Conservation (phyloP, 2,329 filamentous ascomycete species). For the Sarocladiaceae sp. region DNA sequence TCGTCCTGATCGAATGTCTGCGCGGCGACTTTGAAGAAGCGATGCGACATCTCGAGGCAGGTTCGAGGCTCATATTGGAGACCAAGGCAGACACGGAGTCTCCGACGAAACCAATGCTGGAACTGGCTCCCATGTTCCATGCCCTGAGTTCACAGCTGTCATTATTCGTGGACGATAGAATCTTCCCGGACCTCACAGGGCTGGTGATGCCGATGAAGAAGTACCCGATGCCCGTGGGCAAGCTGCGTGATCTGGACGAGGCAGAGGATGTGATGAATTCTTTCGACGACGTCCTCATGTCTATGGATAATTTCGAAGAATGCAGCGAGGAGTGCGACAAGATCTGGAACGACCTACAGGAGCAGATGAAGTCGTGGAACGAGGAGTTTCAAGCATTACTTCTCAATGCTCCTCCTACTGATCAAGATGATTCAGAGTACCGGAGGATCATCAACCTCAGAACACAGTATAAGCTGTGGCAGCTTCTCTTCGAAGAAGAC, state of each 20-base stretch:
- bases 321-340: background rate
- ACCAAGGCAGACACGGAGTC: background rate
- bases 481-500: background rate
- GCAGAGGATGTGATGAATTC: conserved; percentile 5
- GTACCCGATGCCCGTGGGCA: background rate
- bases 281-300: conserved; percentile 1
- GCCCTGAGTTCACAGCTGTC: background rate
- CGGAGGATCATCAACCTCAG: conserved; percentile 6
- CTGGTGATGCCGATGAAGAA: background rate
- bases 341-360: background rate
- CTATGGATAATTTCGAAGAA: background rate
- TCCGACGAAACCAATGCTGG: background rate
- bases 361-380: background rate
- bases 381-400: background rate
- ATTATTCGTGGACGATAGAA: background rate
- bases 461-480: conserved; percentile 7
- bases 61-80: background rate
- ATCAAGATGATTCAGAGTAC: background rate
- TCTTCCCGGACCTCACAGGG: conserved; percentile 1
- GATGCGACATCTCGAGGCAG: conserved; percentile 6
- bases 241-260: conserved; percentile 1
- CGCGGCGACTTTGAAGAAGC: conserved; percentile 5
- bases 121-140: conserved; percentile 5
- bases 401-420: too few species aligned
- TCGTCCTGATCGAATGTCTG: conserved; percentile 7